A percentile compares a stretch with the other conserved stretches of the same genome.
Evolutionary conservation across 2,329 filamentous ascomycete species (phyloP).

Genomic region (Colletotrichum sp.): DNA sequence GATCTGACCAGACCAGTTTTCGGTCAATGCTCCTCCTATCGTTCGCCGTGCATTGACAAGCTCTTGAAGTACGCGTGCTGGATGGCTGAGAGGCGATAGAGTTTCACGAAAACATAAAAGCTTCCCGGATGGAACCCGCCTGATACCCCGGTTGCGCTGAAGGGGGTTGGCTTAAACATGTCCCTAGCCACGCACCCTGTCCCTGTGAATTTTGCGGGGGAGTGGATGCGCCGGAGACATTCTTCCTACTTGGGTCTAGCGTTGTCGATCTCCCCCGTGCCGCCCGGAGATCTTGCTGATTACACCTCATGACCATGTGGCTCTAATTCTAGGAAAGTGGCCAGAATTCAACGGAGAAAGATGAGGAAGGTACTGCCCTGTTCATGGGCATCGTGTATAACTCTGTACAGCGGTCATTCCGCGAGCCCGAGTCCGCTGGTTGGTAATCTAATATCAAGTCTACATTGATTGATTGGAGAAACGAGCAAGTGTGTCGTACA

Average conservation of each 20-base stretch:
- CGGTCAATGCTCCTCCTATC: background rate
- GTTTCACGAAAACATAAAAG: background rate
- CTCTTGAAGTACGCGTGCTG: background rate
- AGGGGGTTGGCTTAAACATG: background rate
- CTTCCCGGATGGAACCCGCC: background rate
- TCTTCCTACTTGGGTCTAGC: background rate
- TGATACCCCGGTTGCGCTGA: background rate
- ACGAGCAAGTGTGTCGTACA: background rate
- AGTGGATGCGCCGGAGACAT: background rate
- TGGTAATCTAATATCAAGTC: background rate
- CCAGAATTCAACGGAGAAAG: background rate
- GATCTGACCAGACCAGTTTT: background rate
- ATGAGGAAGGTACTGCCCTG: background rate
- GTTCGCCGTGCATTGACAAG: background rate
- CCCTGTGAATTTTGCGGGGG: background rate
- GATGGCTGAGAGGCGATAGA: background rate
- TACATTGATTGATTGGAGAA: background rate
- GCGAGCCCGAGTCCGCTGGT: background rate
- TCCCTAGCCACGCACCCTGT: background rate
- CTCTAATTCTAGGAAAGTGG: background rate
- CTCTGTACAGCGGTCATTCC: background rate
- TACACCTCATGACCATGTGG: background rate
- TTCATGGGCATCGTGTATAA: background rate
- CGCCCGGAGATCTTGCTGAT: background rate
- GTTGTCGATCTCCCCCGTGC: background rate